These are phyloP conservation scores for Aspergillus pseudonomiae DNA, from an alignment of 2,329 filamentous ascomycete genomes.

Conservation along the genomic window DNA sequence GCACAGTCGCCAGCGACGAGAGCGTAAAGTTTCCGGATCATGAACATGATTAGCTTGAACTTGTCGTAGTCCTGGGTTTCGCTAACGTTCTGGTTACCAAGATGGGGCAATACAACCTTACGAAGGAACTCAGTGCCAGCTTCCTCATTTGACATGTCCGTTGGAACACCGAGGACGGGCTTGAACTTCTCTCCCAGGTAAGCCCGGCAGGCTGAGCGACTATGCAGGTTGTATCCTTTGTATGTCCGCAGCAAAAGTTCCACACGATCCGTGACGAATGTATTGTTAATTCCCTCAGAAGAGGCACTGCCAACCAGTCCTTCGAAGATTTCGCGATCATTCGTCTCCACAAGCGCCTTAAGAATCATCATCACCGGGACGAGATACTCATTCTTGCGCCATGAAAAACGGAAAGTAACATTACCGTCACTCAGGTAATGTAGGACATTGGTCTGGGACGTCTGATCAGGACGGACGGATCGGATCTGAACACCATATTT, in stretches of 20 bases:
- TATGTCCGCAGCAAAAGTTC: constrained; percentile 91
- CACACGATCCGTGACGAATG: constrained; percentile 91
- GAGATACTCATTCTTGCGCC: constrained; percentile 97
- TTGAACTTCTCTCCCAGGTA: constrained; percentile 92
- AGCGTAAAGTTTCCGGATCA: constrained; percentile 93
- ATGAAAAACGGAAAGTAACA: constrained; percentile 95
- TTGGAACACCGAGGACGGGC: constrained; percentile 79
- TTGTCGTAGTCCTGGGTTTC: constrained; percentile 87
- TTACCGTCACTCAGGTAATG: constrained; percentile 97
- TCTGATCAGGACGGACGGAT: constrained; percentile 94
- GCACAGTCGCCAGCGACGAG: constrained; percentile 90
- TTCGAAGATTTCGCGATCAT: constrained; percentile 94
- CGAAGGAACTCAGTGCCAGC: constrained; percentile 89
- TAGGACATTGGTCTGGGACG: constrained; percentile 93
- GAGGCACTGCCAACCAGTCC: constrained; percentile 78
- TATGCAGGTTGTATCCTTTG: constrained; percentile 85
- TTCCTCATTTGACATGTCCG: constrained; percentile 83
- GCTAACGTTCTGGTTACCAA: constrained; percentile 83
- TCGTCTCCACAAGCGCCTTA: constrained; percentile 93
- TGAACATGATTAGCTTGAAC: constrained; percentile 90
- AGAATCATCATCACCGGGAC: constrained; percentile 95
- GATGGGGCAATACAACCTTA: constrained; percentile 86
- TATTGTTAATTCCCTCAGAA: constrained; percentile 79
- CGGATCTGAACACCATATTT: constrained; percentile 88
- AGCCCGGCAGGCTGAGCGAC: constrained; percentile 76